Base-by-base conservation (phyloP, 2,329 filamentous ascomycete genomes). In the Botryosphaeria dothidea region DNA sequence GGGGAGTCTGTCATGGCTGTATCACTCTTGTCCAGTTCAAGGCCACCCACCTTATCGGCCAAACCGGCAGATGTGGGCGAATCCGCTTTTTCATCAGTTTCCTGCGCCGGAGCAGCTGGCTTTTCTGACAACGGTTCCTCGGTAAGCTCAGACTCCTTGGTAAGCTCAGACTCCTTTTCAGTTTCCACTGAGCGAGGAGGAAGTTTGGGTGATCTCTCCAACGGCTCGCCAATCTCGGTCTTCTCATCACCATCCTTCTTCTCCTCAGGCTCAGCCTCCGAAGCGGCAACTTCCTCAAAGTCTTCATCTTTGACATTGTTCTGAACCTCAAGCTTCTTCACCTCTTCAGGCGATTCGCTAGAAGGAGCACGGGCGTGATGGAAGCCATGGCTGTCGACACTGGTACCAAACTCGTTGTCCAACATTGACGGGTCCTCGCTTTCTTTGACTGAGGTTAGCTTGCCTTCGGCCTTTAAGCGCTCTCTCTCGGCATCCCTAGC, bases 281-380 rank as follows among this genome's bases (percentile, higher is more conserved):
- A 85, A 25, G 84, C 82, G 51, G 82, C 82, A 9, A 98, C 93
- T 77, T 97, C 93, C 75, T 99, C 95, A 72, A 97, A 98, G 0
- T 92, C 92, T 74, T 98, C 95, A 68, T 95, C 92, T 69, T 97
- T 92, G 13, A 90, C 90, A 17, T 87, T 88, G 71, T 95, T 96
- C 61, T 90, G 91, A 15, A 94, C 87, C 69, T 94, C 92, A 1
- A 93, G 82, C 52, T 84, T 85, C 62, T 91, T 90, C 58, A 87
- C 84, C 65, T 88, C 87, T 68, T 93, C 91, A 0, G 85, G 82
- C 3, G 86, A 86, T 66, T 81, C 80, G 62, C 78, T 76, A 8
- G 77, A 81, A 1, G 81, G 81, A 21, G 79, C 76, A 27, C 79
- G 75, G 6, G 82, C 81, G 68, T 83, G 82, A 66, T 83, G 81